Evolutionary conservation across 2,329 filamentous ascomycete genomes (phyloP), one percentile per base, ranked within the genome.

Genomic region (Aspergillus candidus): DNA sequence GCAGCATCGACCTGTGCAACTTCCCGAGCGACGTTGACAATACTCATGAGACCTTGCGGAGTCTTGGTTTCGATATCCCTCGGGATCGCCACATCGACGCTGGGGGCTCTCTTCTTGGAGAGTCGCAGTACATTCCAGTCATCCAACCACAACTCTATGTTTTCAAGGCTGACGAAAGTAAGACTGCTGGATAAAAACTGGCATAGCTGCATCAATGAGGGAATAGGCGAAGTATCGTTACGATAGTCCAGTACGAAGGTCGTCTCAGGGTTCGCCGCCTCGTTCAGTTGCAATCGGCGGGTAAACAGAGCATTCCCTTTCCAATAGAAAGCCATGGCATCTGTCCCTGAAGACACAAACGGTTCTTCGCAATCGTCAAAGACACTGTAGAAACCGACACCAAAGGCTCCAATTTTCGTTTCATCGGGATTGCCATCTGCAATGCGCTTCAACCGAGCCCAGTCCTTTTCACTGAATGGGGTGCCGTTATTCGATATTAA

Each of bases 311-410:
- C 88, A 65, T 97, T 97, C n/a, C 86, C 90, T 66, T 96, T 97
- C 94, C 93, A 98, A 72, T 96, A 98, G 62, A 98, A 98, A 0
- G 91, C 91, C 88, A 98, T 96, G 32, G 89, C 90, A 67, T 94
- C 84, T 50, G 78, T 80, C 1, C 93, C 93, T 1, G 91, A 97
- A 54, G 88, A 93, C 52, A 98, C 86, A 61, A 98, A 97, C 0
- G 93, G 93, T 56, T 96, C 89, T 67, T 98, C 94, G 63, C 91
- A 98, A 64, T 98, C 93, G 49, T 93, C 88, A 65, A 98, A 98
- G 32, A 97, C 91, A 64, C 88, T 94, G 75, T 98, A 98, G 71
- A 98, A 98, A 2, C 93, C 93, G 29, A 98, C 93, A 54, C 93
- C 93, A 64, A 98, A 98, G 3, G 93, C 94, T 43, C 93, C 93